These are phyloP conservation scores for Wickerhamomyces silvicola DNA, from an alignment of 805 yeast genomes.

Conservation along the genomic window DNA sequence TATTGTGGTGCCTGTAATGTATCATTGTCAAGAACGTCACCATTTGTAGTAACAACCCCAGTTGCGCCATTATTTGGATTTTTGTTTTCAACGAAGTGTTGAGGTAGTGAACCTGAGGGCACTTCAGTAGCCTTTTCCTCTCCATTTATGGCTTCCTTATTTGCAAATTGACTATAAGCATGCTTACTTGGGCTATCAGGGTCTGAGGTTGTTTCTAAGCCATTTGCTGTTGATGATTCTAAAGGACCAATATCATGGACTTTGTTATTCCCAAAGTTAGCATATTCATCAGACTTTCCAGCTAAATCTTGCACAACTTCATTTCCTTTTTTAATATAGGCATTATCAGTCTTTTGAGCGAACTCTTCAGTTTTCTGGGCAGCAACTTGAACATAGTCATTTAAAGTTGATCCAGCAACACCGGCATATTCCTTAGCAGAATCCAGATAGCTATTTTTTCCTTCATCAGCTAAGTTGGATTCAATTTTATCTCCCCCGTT, in stretches of 20 bases:
- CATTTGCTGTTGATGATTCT: constrained; percentile 1
- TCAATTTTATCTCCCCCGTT: neutral
- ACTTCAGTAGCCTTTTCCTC: neutral
- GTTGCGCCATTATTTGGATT: constrained; percentile 5
- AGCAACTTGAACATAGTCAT: constrained; percentile 10
- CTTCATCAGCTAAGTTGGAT: constrained; percentile 1
- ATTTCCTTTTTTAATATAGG: constrained; percentile 9
- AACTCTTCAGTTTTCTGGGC: constrained; percentile 13
- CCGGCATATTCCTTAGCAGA: constrained; percentile 6
- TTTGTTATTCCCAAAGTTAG: constrained; percentile 1
- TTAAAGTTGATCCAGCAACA: constrained; percentile 5
- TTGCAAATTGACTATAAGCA: constrained; percentile 4
- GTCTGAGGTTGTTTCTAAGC: constrained; percentile 1
- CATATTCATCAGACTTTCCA: constrained; percentile 9
- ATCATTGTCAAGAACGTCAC: neutral
- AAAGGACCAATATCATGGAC: neutral
- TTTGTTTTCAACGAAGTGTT: constrained; percentile 4
- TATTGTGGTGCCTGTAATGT: neutral
- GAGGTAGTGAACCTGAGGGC: constrained; percentile 1
- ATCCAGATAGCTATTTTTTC: constrained; percentile 2
- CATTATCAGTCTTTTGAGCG: constrained; percentile 9
- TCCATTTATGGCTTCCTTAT: neutral
- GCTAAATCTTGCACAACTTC: constrained; percentile 10
- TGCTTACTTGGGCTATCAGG: neutral
- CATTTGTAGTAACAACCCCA: constrained; percentile 3